Percentiles rank a stretch among this genome's conserved stretches.
phyloP scores from a whole-genome alignment of 768 basidiomycete species.

The Pisolithus orientalis region DNA sequence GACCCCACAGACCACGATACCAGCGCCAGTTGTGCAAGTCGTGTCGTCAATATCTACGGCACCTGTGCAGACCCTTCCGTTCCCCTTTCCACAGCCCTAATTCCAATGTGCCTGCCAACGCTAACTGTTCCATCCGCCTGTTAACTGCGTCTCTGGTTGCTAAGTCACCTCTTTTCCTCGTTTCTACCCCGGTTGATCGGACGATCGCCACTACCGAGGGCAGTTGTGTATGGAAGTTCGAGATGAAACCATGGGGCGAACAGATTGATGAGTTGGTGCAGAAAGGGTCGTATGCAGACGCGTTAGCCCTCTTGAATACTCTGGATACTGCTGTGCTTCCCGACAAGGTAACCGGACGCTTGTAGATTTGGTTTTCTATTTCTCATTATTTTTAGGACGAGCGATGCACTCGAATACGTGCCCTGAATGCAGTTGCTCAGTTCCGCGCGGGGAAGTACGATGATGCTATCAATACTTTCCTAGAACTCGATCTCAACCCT shows the following conservation, averaged over 20 bases:
- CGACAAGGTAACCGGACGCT: slow-evolving; percentile 51
- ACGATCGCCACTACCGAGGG: slow-evolving; percentile 61
- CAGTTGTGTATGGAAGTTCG: slow-evolving; percentile 70
- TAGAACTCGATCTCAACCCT: slow-evolving; percentile 86
- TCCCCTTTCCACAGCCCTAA: slow-evolving; percentile 47
- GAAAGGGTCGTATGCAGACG: slow-evolving; percentile 66
- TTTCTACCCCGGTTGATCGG: slow-evolving; percentile 74
- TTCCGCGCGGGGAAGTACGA: slow-evolving; percentile 68
- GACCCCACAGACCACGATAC: slow-evolving; percentile 32
- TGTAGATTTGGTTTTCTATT: not conserved
- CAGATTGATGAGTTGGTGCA: slow-evolving; percentile 82
- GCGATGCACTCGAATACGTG: slow-evolving; percentile 53
- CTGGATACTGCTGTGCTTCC: slow-evolving; percentile 53
- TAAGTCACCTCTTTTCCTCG: slow-evolving; percentile 51
- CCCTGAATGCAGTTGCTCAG: slow-evolving; percentile 72
- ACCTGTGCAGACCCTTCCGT: slow-evolving; percentile 54
- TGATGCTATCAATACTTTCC: slow-evolving; percentile 78
- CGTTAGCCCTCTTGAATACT: slow-evolving; percentile 68
- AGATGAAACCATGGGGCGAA: slow-evolving; percentile 66
- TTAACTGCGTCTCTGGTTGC: slow-evolving; percentile 49
- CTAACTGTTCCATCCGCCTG: slow-evolving; percentile 54
- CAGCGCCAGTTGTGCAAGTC: slow-evolving; percentile 61
- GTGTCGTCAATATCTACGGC: slow-evolving; percentile 63
- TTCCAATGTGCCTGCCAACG: slow-evolving; percentile 17
- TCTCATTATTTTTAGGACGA: slow-evolving; percentile 35